Conservation (phyloP, 2,329 filamentous ascomycete genomes). For the Aspergillus sp. region DNA sequence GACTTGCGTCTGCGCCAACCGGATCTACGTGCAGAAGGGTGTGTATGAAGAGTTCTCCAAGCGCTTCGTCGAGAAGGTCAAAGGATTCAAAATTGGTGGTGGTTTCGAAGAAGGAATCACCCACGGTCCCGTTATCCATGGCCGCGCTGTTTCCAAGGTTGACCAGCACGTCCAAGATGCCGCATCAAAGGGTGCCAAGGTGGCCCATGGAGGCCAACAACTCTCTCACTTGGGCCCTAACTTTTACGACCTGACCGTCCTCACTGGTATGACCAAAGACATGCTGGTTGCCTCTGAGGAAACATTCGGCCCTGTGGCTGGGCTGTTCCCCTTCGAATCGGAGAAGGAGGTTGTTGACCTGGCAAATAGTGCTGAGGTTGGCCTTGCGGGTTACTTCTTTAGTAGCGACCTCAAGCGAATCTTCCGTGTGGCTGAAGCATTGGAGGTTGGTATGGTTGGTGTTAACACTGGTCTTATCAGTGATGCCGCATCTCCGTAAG, state of each 20-base stretch:
- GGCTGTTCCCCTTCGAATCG: constrained; percentile 78
- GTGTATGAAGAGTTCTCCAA: constrained; percentile 49
- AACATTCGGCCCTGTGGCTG: constrained; percentile 92
- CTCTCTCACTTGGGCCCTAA: constrained; percentile 69
- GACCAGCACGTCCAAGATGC: constrained; percentile 75
- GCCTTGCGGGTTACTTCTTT: constrained; percentile 92
- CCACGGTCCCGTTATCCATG: constrained; percentile 59
- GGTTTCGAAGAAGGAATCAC: constrained; percentile 42
- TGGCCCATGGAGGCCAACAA: constrained; percentile 68
- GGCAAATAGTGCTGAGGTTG: constrained; percentile 77
- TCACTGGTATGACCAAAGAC: constrained; percentile 74
- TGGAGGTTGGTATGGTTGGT: constrained; percentile 47
- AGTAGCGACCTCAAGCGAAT: constrained; percentile 54
- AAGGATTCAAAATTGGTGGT: constrained; percentile 41
- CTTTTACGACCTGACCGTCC: constrained; percentile 85
- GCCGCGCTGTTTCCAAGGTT: constrained; percentile 72
- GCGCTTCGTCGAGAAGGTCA: constrained; percentile 50
- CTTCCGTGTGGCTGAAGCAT: constrained; percentile 55
- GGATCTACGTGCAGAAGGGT: constrained; percentile 47
- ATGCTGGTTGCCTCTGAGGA: constrained; percentile 85
- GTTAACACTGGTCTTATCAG: constrained; percentile 66
- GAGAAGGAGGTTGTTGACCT: constrained; percentile 81
- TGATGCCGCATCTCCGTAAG: constrained; percentile 46
- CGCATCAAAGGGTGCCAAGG: constrained; percentile 65
- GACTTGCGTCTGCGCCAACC: constrained; percentile 79